Evolutionary conservation across 2,329 filamentous ascomycete genomes (phyloP).

Genomic region (Claviceps lovelessii): DNA sequence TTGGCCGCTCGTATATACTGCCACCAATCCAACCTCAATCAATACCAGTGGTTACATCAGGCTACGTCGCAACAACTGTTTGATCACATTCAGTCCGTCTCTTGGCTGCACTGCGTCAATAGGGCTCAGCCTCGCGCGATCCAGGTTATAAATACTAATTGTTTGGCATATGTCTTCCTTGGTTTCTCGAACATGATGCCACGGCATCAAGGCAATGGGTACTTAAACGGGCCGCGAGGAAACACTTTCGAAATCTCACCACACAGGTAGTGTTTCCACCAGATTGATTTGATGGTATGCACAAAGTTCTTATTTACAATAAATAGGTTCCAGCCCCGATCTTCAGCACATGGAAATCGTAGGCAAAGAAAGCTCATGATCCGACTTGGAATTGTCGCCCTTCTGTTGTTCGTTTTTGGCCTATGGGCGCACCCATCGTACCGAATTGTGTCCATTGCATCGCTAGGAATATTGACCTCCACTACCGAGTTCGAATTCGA

Average conservation of each 20-base stretch:
- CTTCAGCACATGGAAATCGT: constrained; percentile 55
- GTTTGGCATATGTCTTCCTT: constrained; percentile 15
- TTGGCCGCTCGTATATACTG: neutral
- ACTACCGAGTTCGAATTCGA: constrained; percentile 67
- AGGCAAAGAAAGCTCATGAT: constrained; percentile 59
- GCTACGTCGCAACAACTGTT: neutral
- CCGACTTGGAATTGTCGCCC: constrained; percentile 46
- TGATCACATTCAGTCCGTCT: neutral
- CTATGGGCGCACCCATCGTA: constrained; percentile 62
- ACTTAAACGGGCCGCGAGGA: constrained; percentile 64
- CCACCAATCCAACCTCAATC: neutral
- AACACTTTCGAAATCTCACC: constrained; percentile 78
- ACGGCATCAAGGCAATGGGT: constrained; percentile 61
- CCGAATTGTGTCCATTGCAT: constrained; percentile 45
- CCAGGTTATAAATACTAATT: neutral
- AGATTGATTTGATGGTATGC: neutral
- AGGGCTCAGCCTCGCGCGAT: neutral
- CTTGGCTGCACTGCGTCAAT: neutral
- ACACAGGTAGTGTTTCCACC: constrained; percentile 49
- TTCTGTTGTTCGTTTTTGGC: constrained; percentile 49
- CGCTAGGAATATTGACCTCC: constrained; percentile 55
- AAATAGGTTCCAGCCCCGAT: constrained; percentile 59
- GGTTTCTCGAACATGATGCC: constrained; percentile 58
- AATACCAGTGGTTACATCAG: neutral
- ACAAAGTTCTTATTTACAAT: neutral